Evolutionary conservation across 306 rosid genomes (phyloP), one percentile per base, ranked within the genome.

Genomic region (Vicia sativa): DNA sequence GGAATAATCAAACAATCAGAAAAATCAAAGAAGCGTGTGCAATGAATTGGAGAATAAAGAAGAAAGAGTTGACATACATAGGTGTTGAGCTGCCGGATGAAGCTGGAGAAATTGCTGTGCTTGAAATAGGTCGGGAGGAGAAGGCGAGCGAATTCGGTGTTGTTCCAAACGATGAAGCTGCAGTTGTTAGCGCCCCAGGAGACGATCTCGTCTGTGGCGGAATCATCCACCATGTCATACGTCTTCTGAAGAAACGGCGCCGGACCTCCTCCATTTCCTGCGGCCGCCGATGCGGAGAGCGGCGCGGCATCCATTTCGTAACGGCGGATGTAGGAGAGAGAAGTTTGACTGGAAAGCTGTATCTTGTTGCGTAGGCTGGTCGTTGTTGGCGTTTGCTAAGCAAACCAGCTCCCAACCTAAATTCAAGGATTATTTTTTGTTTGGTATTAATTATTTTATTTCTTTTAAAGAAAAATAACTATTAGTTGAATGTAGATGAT

Each of bases 81-180:
- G 67, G 99, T 93, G 71, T 93, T 93, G 44, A 93, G 97, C 85
- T 93, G 99, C 37, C 99, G 97, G 68, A 93, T 82, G 86, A 93
- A 93, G 90, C 97, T 90, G 69, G 99, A 93, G 86, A 93, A 93
- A 77, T 93, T 93, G 77, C 78, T 93, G 72, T 93, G 99, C 83
- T 93, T 93, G 89, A 93, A 93, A 74, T 76, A 90, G 43, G 89
- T 85, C 0, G 99, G 99, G 4, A 93, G 96, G 34, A 93, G 95
- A 62, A 86, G 44, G 54, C 96, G 86, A 55, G 90, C 82, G 65
- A 93, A 93, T 67, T 93, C 99, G 1, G 96, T 89, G 3, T 97
- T 91, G 69, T 90, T 86, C 99, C 99, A 93, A 4, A 93, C 99
- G 16, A 93, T 84, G 77, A 93, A 93, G 79, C 99, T 93, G 56